Base-by-base conservation (phyloP, 495 filamentous ascomycete species). In the Diplogelasinospora grovesii region DNA sequence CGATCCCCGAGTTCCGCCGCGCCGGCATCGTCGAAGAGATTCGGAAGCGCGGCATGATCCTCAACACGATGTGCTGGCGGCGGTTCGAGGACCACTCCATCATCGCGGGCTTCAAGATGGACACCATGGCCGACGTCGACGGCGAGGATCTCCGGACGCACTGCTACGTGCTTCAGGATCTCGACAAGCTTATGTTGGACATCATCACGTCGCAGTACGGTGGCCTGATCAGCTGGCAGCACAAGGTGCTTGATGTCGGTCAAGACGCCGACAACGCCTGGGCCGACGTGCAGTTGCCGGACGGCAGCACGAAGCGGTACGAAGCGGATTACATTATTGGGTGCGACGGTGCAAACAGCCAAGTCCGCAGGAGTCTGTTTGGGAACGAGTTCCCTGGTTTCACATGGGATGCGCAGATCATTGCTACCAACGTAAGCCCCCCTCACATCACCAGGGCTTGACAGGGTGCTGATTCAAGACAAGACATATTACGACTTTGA, bases 381-480 rank as follows among this genome's bases (percentile, higher is more conserved):
- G 76, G 77, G 4, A 62, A 73, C n/a, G 61, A 71, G 24, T 81
- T 71, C 48, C 74, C 74, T 0, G 78, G 77, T 0, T 72, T 75
- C 44, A 82, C 78, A 1, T 68, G 74, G 63, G 61, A 77, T 25
- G 59, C 57, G 32, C 75, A 77, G 48, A 74, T 82, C 39, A 67
- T 82, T 32, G 77, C 78, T 30, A 79, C 78, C 4, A 82, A 82
- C 60, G 75, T 79, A 49, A 32, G 64, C 31, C 15, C 29, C 13
- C 5, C 27, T n/a, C 4, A 16, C 20, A n/a, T 29, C 7, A 39
- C n/a, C 8, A 20, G n/a, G 7, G 26, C 22, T 37, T 26, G 22
- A 21, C 29, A 2, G 6, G n/a, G 3, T 11, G 15, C 25, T 49
- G 7, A 22, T 18, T n/a, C 4, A 11, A 25, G 19, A 5, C 13